Evolutionary conservation across 2,329 filamentous ascomycete genomes (phyloP).

Genomic region (Allantophomopsis lycopodina): DNA sequence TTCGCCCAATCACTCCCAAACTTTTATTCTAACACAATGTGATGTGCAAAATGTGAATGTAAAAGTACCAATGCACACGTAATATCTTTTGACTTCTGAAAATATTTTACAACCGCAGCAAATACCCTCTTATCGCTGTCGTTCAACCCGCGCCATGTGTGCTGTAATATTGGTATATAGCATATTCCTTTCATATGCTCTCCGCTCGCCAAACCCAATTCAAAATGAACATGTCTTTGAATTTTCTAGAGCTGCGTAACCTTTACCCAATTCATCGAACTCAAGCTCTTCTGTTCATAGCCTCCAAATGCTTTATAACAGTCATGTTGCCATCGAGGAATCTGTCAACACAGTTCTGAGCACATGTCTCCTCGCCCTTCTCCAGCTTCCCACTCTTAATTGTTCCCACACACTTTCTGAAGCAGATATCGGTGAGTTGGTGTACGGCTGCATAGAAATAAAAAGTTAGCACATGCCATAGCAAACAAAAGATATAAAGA

Average conservation of each 20-base stretch:
- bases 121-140: too few species aligned
- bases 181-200: too few species aligned
- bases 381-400: slow-evolving; percentile 65
- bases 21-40: not conserved
- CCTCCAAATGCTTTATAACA: slow-evolving; percentile 75
- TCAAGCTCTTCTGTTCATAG: slow-evolving; percentile 22
- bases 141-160: too few species aligned
- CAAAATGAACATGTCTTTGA: too few species aligned
- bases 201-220: too few species aligned
- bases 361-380: slow-evolving; percentile 64
- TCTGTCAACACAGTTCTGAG: slow-evolving; percentile 85
- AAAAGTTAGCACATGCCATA: not conserved
- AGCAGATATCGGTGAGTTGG: slow-evolving; percentile 66
- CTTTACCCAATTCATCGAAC: not conserved
- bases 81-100: too few species aligned
- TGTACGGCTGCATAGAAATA: slow-evolving; percentile 39
- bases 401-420: slow-evolving; percentile 76
- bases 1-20: not conserved
- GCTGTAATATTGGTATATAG: too few species aligned
- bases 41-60: too few species aligned
- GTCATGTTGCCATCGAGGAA: slow-evolving; percentile 82
- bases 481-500: not conserved
- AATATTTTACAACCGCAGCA: too few species aligned
- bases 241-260: too few species aligned
- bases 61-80: too few species aligned